Evolutionary conservation across 2,329 filamentous ascomycete species (phyloP).

Genomic region (Aspergillus ochraceus): DNA sequence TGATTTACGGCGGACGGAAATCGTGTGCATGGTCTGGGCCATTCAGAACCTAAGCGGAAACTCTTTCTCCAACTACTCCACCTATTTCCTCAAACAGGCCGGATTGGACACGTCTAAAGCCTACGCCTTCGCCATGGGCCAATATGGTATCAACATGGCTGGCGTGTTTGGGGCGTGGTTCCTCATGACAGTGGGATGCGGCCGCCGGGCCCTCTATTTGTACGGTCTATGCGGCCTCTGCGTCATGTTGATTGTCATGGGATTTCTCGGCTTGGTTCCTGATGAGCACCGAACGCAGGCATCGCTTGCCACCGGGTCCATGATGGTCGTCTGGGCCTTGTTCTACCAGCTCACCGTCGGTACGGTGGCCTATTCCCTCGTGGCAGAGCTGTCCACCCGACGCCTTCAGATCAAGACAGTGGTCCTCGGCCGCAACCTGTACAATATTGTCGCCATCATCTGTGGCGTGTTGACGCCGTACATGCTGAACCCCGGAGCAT

Average conservation of each 20-base stretch:
- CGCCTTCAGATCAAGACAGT: conserved; percentile 89
- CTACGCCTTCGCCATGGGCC: conserved; percentile 59
- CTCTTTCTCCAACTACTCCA: conserved; percentile 65
- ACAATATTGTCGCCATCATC: conserved; percentile 80
- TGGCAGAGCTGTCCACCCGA: conserved; percentile 78
- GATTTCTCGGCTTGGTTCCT: conserved; percentile 76
- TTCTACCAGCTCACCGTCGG: conserved; percentile 86
- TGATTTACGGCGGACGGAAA: conserved; percentile 76
- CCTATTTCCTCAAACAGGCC: conserved; percentile 59
- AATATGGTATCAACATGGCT: conserved; percentile 70
- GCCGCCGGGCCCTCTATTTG: conserved; percentile 74
- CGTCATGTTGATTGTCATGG: conserved; percentile 76
- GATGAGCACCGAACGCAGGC: conserved; percentile 57
- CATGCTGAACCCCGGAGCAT: conserved; percentile 84
- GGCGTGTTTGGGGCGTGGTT: conserved; percentile 81
- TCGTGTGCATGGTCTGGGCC: conserved; percentile 65
- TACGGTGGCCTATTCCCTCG: conserved; percentile 85
- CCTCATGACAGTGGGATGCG: conserved; percentile 72
- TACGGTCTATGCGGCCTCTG: conserved; percentile 73
- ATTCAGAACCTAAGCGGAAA: conserved; percentile 66
- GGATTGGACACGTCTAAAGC: conserved; percentile 52
- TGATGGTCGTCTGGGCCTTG: conserved; percentile 81
- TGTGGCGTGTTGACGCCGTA: conserved; percentile 82
- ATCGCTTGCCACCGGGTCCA: conserved; percentile 75
- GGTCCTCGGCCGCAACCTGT: conserved; percentile 77